A percentile compares a stretch with the other conserved stretches of the same genome.
Conservation (phyloP, 164 flowering plant species). For the Vitis rupestris region DNA sequence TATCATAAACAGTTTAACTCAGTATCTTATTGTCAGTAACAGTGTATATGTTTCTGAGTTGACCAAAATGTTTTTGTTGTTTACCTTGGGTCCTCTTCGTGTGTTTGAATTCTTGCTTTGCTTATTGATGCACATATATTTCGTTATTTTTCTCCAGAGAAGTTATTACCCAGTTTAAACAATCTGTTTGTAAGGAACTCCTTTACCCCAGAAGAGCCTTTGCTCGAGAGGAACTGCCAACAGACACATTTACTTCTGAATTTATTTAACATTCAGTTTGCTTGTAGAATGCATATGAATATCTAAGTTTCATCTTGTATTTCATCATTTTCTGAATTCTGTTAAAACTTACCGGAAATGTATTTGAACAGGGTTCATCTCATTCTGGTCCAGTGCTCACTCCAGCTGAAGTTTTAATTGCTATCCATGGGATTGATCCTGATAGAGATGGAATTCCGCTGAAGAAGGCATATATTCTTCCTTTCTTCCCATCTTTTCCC, state of each 20-base stretch:
- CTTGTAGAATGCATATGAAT: not conserved
- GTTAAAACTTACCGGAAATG: not conserved
- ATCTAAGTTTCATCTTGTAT: not conserved
- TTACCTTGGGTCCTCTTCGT: not conserved
- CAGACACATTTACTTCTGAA: not conserved
- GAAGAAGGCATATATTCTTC: constrained; percentile 57
- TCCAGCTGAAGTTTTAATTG: constrained; percentile 91
- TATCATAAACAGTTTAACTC: not conserved
- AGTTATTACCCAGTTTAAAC: not conserved
- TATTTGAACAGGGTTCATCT: constrained; percentile 65
- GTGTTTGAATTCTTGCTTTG: not conserved
- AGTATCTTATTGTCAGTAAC: not conserved
- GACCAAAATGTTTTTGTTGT: not conserved
- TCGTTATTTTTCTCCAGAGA: not conserved
- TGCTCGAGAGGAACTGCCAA: too few relatives aligned
- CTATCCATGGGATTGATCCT: constrained; percentile 93
- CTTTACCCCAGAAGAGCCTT: not conserved
- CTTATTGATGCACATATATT: not conserved
- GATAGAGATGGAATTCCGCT: constrained; percentile 90
- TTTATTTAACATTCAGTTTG: not conserved
- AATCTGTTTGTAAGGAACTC: not conserved
- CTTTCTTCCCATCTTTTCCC: not conserved
- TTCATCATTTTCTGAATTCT: not conserved
- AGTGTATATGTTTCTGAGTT: not conserved
- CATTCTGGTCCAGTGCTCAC: constrained; percentile 60